Base-by-base conservation (phyloP, 73 alveolate species). In the Paramecium tetraurelia region DNA sequence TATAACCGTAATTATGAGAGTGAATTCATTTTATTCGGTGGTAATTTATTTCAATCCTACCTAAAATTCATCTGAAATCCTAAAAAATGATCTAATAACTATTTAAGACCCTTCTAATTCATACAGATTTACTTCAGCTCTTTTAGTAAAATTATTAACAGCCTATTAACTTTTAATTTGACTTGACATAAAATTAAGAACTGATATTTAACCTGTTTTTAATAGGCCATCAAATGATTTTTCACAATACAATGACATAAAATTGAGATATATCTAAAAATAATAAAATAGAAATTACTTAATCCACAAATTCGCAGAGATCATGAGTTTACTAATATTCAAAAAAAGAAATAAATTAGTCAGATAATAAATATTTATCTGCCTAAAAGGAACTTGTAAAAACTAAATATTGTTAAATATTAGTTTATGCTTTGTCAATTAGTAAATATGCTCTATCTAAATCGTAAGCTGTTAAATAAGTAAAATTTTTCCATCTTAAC, bases 81-180 rank as follows among this genome's bases (percentile, higher is more conserved):
- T 72, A 36, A 72, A 33, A 38, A 72, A 72, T 4, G 59, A 35
- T 40, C 86, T 72, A 0, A 40, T 5, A 0, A 72, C 59, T 36
- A 72, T 72, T 36, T 72, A 35, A 4, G 59, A 35, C 3, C 86
- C 59, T 72, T 72, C 86, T 8, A 40, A 2, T 8, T 72, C 86
- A 36, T 72, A 72, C 14, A 72, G 46, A 35, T 72, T 29, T 0
- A 72, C 86, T n/a, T 72, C 86, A n/a, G 29, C 86, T 35, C 86
- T 72, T 16, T 72, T 33, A 3, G 86, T 72, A 40, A 72, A 72
- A 72, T 72, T 72, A 72, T 72, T 72, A 18, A 72, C 59, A 16
- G 86, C 86, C 14, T 72, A 11, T 72, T 72, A 7, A 72, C 4
- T 72, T 72, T 38, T 40, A 16, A 72, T 72, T 72, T 33, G 14